These are phyloP conservation scores for Fomitopsis betulina DNA, from an alignment of 1,284 basidiomycete species.

Conservation along the genomic window DNA sequence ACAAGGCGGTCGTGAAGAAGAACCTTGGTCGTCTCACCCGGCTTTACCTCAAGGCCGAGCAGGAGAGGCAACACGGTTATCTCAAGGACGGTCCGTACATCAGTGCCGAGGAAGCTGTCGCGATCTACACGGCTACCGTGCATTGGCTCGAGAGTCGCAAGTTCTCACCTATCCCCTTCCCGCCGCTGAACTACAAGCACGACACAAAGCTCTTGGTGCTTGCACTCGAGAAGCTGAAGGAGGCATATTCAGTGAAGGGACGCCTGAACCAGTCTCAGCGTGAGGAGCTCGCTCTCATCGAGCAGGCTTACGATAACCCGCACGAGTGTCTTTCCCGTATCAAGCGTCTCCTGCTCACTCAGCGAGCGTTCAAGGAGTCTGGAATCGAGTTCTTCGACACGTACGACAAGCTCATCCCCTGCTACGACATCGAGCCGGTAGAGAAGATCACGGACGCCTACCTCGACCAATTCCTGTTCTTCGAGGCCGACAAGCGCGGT, in stretches of 20 bases:
- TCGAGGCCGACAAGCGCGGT: conserved; percentile 94
- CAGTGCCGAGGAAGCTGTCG: conserved; percentile 95
- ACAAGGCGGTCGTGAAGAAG: conserved; percentile 98
- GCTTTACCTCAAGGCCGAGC: conserved; percentile 95
- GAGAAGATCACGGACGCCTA: conserved; percentile 99
- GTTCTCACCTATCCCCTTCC: conserved; percentile 97
- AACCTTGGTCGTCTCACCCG: conserved; percentile 89
- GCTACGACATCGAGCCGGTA: conserved; percentile 97
- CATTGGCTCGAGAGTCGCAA: conserved; percentile 97
- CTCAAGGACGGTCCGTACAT: conserved; percentile 98
- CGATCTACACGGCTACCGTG: conserved; percentile 95
- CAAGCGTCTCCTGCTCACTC: conserved; percentile 91
- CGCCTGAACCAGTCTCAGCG: conserved; percentile 95
- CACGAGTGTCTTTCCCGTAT: conserved; percentile 94
- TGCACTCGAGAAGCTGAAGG: conserved; percentile 94
- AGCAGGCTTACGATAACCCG: conserved; percentile 95
- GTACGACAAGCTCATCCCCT: conserved; percentile 96
- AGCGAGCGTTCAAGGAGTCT: conserved; percentile 95
- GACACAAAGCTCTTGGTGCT: conserved; percentile 95
- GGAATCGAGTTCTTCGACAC: conserved; percentile 96
- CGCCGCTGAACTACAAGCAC: conserved; percentile 96
- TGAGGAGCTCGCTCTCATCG: conserved; percentile 93
- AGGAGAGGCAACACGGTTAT: conserved; percentile 95
- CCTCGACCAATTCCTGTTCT: conserved; percentile 87
- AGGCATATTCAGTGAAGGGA: conserved; percentile 97